Base-by-base conservation (phyloP, 192 early-diverging fungal genomes). In the Chytriomyces sp. region DNA sequence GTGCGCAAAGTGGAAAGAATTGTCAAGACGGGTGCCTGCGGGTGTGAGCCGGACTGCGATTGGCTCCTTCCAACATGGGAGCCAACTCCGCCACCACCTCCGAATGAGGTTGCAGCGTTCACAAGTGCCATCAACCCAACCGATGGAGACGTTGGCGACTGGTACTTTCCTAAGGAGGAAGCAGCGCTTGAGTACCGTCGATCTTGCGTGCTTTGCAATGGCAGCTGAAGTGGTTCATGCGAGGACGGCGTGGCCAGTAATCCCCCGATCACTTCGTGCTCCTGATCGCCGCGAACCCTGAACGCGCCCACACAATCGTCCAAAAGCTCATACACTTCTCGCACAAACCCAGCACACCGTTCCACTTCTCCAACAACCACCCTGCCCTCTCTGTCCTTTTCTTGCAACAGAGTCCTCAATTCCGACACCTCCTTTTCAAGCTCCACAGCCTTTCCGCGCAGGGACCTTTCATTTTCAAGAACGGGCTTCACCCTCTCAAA, bases 291-390 rank as follows among this genome's bases (percentile, higher is more conserved):
- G 1, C 59, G 60, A 26, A 65, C 34, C 40, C 44, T 56, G 28
- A 74, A 65, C 22, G 78, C 70, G 0, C 36, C 32, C 1, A 65
- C 40, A 54, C 78, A 80, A 34, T 69, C 74, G 17, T 73, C 63
- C 57, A 80, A 25, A n/a, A 59, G 58, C 32, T 66, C 64, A 30
- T 40, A 65, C 3, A 80, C 75, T 64, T 80, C 78, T 28, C 55
- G 5, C 25, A 74, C 56, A 38, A 74, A 74, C 5, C 52, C 37
- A 5, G 73, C 60, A 31, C 59, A 58, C 33, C 73, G 61, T 33
- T 74, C 73, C 17, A 78, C 38, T 59, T 78, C 64, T 10, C 30
- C 22, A 52, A 71, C 65, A 3, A 75, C 65, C 17, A 55, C 31
- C 3, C 59, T 26, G 22, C 73, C 61, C 49, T 78, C 60, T 34